Conservation (phyloP, 805 yeast species). For the Suhomyces sp. region DNA sequence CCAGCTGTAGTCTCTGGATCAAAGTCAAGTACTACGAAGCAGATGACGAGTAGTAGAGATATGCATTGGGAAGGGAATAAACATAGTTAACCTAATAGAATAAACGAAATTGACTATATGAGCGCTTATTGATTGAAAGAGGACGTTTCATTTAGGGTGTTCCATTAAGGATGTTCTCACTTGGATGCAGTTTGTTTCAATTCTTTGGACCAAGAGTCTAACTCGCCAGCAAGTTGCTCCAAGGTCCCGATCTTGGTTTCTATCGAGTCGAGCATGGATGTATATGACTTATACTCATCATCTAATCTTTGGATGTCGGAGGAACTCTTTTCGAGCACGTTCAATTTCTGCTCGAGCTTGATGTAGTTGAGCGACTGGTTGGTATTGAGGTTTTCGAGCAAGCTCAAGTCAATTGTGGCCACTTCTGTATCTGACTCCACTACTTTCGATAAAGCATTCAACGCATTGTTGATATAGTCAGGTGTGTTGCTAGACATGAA, state of each 20-base stretch:
- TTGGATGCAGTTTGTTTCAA: conserved; percentile 23
- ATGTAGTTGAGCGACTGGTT: conserved; percentile 53
- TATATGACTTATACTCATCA: conserved; percentile 23
- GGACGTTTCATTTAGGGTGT: too few relatives aligned
- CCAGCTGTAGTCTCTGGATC: conserved; percentile 83
- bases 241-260: conserved; percentile 38
- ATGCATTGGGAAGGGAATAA: background rate
- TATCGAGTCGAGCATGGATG: conserved; percentile 24
- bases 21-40: conserved; percentile 64
- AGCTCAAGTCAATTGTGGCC: conserved; percentile 44
- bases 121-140: background rate
- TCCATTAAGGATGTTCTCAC: too few relatives aligned
- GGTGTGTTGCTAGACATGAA: conserved; percentile 29
- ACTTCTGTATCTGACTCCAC: conserved; percentile 42
- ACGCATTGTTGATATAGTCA: conserved; percentile 26
- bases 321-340: conserved; percentile 43
- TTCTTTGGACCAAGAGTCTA: conserved; percentile 62
- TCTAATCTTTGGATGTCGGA: conserved; percentile 9
- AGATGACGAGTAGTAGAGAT: conserved; percentile 13
- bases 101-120: background rate
- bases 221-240: conserved; percentile 49
- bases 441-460: conserved; percentile 27
- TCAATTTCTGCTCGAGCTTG: conserved; percentile 38
- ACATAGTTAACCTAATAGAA: background rate
- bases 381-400: conserved; percentile 56